Evolutionary conservation across 2,329 filamentous ascomycete species (phyloP), one percentile per base, ranked within the genome.

Genomic region (Exutisphaerella laricina): DNA sequence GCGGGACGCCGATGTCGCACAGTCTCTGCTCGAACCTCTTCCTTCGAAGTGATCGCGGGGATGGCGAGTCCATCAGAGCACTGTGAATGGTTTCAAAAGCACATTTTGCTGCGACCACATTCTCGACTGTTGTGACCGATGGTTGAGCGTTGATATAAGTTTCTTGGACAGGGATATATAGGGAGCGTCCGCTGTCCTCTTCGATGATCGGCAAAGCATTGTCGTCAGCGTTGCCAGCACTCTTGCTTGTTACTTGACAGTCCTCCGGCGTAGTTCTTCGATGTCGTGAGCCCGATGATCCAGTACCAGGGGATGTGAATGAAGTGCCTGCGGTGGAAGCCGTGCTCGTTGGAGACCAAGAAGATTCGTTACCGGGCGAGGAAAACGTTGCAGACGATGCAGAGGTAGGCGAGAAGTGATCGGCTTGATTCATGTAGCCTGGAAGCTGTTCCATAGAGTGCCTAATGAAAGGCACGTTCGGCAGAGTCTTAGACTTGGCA

Each of bases 11-110:
- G 17, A 76, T 66, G 0, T 73, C 64, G 48, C 77, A 75, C 7
- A 96, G 70, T 20, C 79, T 74, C 6, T 70, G 67, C 57, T 88
- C 82, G 16, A 90, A 67, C 37, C 79, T 72, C 28, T 74, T 70
- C 23, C 75, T 71, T 3, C 86, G 78, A 41, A 81, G 60, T 1
- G 75, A 74, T 0, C 85, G 78, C 41, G 80, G 72, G 3, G 74
- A 77, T 1, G 69, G 68, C 2, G 59, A 41, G 18, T 70, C 70
- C 4, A 69, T 66, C 2, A 87, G 70, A 5, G 88, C 63, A n/a
- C 79, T 70, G 54, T 89, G 83, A 68, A 89, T 79, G 0, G 81
- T 87, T 63, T 97, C 92, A 7, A 97, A 74, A 56, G 80, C 94
- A 14, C 94, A 79, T 62, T 94, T 96, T 31, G 87, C 84, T 0